Percentiles rank a stretch among this genome's conserved stretches.
Evolutionary conservation across 208 protist genomes (phyloP).

Genomic region (Herpetomonas samuelpessoai): DNA sequence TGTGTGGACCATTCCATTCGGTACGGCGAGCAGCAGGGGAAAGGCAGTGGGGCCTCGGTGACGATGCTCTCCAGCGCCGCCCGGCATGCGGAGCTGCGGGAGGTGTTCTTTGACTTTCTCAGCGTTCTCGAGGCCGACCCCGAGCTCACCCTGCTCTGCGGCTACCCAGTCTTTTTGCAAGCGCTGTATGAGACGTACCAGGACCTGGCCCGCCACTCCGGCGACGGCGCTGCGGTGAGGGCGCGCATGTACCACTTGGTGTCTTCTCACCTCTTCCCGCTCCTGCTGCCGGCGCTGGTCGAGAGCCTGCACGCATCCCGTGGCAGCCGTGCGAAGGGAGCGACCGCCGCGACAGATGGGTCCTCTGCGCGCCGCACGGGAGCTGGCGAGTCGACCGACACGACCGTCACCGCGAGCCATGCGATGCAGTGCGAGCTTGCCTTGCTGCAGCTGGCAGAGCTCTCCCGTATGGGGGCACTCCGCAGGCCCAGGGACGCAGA

Average conservation of each 20-base stretch:
- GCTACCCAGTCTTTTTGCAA: constrained; percentile 52
- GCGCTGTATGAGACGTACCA: constrained; percentile 40
- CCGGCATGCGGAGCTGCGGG: background rate
- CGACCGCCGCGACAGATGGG: no score
- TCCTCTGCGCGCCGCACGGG: background rate
- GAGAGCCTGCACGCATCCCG: constrained; percentile 15
- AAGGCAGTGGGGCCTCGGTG: no score
- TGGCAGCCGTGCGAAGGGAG: no score
- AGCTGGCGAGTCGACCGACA: constrained; percentile 17
- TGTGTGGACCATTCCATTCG: background rate
- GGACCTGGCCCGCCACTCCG: constrained; percentile 10
- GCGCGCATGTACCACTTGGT: constrained; percentile 32
- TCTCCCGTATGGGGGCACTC: constrained; percentile 32
- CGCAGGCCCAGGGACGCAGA: constrained; percentile 15
- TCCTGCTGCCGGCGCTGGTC: constrained; percentile 32
- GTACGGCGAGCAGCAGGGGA: background rate
- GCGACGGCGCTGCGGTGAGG: constrained; percentile 3
- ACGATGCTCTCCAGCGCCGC: background rate
- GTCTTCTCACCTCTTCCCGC: constrained; percentile 27
- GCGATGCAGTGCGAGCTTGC: constrained; percentile 49
- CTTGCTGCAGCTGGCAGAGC: constrained; percentile 45
- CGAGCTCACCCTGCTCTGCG: constrained; percentile 54
- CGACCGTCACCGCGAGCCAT: constrained; percentile 49
- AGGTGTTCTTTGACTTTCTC: constrained; percentile 14
- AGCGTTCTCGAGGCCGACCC: constrained; percentile 32